Conservation (phyloP, 345 rosid genomes). For the Crucihimalaya himalaica region DNA sequence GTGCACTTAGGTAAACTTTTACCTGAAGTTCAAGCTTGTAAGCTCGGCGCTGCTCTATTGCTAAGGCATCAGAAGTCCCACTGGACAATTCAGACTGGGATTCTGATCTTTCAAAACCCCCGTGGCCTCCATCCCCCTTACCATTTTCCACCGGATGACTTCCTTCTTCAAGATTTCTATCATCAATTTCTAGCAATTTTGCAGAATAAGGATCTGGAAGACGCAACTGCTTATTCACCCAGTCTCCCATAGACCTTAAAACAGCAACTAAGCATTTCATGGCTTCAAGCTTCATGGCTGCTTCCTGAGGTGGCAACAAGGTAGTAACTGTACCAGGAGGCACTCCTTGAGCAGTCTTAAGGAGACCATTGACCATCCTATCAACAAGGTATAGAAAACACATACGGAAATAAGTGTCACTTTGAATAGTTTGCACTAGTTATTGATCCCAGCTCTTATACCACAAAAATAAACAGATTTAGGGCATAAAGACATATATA, state of each 20-base stretch:
- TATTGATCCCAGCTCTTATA: background rate
- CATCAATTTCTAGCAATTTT: slow-evolving; percentile 61
- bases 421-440: background rate
- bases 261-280: slow-evolving; percentile 94
- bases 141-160: slow-evolving; percentile 73
- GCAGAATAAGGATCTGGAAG: slow-evolving; percentile 85
- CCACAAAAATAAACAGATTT: slow-evolving; percentile 8
- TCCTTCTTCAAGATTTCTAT: slow-evolving; percentile 65
- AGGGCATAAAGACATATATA: background rate
- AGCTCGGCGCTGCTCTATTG: slow-evolving; percentile 98
- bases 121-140: slow-evolving; percentile 74
- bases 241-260: slow-evolving; percentile 96
- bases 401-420: slow-evolving; percentile 28
- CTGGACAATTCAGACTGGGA: slow-evolving; percentile 81
- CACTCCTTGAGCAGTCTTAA: slow-evolving; percentile 98
- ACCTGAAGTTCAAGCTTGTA: slow-evolving; percentile 99
- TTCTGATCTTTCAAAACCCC: slow-evolving; percentile 78
- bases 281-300: slow-evolving; percentile 91
- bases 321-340: slow-evolving; percentile 83
- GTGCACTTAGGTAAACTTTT: slow-evolving; percentile 17
- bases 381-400: slow-evolving; percentile 29
- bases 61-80: slow-evolving; percentile 81
- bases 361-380: slow-evolving; percentile 99
- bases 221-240: slow-evolving; percentile 95
- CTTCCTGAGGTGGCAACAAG: slow-evolving; percentile 91